Percentiles rank a stretch among this genome's conserved stretches.
These are phyloP conservation scores for Metschnikowia cerradonensis DNA, from an alignment of 805 yeast genomes.

Conservation along the genomic window DNA sequence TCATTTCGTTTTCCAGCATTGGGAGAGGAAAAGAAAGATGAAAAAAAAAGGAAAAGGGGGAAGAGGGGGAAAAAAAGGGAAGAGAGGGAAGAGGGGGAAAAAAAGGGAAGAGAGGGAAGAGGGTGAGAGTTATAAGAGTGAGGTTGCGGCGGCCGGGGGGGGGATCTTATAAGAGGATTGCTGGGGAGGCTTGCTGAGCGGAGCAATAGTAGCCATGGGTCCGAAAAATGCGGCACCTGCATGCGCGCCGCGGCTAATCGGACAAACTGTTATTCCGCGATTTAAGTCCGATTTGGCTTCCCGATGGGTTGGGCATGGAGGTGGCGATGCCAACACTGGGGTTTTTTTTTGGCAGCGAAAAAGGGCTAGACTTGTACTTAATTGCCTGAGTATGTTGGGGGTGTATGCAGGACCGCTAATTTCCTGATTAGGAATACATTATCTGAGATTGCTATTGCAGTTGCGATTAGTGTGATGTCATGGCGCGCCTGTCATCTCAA, in stretches of 20 bases:
- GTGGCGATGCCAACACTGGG: no score
- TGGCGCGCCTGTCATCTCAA: neutral
- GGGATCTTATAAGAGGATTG: neutral
- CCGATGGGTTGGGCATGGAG: no score
- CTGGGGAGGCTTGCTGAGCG: neutral
- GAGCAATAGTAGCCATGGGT: neutral
- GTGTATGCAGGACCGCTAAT: neutral
- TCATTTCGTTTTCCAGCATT: conserved; percentile 5
- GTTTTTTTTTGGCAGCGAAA: neutral
- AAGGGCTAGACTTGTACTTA: no score
- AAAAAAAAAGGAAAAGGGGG: neutral
- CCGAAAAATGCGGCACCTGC: neutral
- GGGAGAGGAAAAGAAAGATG: neutral
- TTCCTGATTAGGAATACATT: neutral
- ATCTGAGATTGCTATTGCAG: neutral
- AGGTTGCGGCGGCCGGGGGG: neutral
- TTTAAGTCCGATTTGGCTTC: neutral
- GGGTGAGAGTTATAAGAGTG: neutral
- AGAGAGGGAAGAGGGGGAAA: neutral
- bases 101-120: no score
- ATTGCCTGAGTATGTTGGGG: no score
- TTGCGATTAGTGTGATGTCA: neutral
- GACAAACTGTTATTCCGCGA: neutral
- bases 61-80: neutral
- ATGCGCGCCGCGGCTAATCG: neutral